Percentiles rank a stretch among this genome's conserved stretches.
These are phyloP conservation scores for Breviolum minutum DNA, from an alignment of 73 alveolate genomes.

Conservation along the genomic window DNA sequence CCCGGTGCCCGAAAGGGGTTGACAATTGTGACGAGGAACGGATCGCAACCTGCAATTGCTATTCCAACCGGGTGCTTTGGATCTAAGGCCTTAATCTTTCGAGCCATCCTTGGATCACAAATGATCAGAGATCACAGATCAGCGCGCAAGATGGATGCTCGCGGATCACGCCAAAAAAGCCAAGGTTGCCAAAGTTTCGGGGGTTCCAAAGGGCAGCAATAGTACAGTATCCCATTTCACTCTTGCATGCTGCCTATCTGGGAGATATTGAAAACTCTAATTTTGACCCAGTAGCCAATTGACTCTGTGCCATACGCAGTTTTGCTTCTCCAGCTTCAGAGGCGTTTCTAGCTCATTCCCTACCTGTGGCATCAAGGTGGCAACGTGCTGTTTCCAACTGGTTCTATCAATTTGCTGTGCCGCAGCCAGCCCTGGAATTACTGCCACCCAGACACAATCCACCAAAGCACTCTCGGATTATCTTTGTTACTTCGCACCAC, in stretches of 20 bases:
- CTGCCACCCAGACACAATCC: conserved; percentile 31
- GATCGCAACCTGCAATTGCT: conserved; percentile 40
- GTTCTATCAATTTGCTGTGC: neutral
- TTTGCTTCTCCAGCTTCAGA: neutral
- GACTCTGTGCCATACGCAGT: conserved; percentile 20
- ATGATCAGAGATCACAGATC: neutral
- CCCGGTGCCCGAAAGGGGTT: neutral
- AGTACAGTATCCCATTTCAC: neutral
- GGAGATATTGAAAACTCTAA: neutral
- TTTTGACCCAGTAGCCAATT: conserved; percentile 21
- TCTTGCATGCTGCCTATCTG: neutral
- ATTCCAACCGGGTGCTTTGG: conserved; percentile 16
- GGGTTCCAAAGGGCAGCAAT: neutral
- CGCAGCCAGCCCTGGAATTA: neutral
- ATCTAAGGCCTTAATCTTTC: neutral
- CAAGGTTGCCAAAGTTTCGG: neutral
- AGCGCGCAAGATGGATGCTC: neutral
- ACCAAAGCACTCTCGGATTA: neutral
- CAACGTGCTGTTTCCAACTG: neutral
- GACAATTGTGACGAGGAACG: neutral
- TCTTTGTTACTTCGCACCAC: neutral
- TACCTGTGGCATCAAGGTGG: neutral
- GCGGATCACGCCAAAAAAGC: neutral
- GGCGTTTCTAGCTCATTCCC: conserved; percentile 63
- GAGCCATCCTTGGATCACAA: conserved; percentile 19